Conservation (phyloP, 164 flowering plant species). For the Santalum album region DNA sequence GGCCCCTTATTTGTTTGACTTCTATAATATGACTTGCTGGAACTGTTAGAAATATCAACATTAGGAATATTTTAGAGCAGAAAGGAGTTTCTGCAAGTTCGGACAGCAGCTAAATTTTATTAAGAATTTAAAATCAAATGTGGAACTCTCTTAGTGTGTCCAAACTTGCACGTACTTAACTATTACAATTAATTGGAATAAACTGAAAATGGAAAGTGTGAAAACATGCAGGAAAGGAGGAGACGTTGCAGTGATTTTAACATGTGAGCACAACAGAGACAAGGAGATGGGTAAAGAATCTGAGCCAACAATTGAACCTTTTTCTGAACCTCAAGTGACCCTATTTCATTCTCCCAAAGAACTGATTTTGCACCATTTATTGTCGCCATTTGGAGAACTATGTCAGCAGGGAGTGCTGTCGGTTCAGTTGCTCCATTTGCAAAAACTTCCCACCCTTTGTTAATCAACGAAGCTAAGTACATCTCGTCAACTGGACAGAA, state of each 20-base stretch:
- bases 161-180: neutral
- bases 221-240: neutral
- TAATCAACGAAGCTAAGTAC: constrained; percentile 85
- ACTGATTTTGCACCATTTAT: constrained; percentile 79
- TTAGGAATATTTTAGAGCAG: no score
- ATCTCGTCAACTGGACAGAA: constrained; percentile 79
- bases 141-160: no score
- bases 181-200: neutral
- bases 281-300: neutral
- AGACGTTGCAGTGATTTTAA: no score
- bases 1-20: no score
- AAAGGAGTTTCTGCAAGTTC: no score
- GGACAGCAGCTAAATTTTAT: no score
- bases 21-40: no score
- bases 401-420: constrained; percentile 73
- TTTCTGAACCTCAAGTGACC: constrained; percentile 79
- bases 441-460: constrained; percentile 80
- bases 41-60: no score
- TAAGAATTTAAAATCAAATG: no score
- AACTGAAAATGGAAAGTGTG: neutral
- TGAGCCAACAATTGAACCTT: constrained; percentile 37
- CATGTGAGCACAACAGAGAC: neutral
- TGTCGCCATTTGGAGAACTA: constrained; percentile 69
- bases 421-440: constrained; percentile 71
- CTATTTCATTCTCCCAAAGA: constrained; percentile 84